Evolutionary conservation across 345 rosid genomes (phyloP), one percentile per base, ranked within the genome.

Genomic region (Heritiera littoralis): DNA sequence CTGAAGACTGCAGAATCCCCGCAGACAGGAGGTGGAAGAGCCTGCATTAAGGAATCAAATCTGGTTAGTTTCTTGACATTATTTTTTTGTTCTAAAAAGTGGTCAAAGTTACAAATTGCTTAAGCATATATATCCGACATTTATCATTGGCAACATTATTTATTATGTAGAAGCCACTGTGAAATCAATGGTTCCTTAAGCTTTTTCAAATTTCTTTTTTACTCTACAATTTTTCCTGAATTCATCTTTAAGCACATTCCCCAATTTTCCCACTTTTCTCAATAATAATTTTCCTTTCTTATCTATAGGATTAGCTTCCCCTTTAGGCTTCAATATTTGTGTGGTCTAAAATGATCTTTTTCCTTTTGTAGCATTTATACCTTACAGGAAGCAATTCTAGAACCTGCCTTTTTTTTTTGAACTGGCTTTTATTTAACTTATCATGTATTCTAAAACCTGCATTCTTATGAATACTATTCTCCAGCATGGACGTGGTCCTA

Each of bases 401-500:
- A 23, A 23, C 28, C 28, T 23, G 28, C 28, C 28, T 23, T 23
- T 23, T 23, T 23, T 23, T 23, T 23, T 23, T 23, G 28, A 23
- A 23, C 28, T 23, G 28, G 28, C 28, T 23, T 23, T 23, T 23
- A 35, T 9, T 6, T 46, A 48, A 9, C 40, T 51, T 12, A 48
- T 23, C 32, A 76, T 13, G 13, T 35, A 15, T 30, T 60, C 74
- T 71, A 60, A 56, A 4, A 73, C 59, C 56, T 60, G 70, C n/a
- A 71, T 72, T 66, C n/a, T 65, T 64, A 23, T 65, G 70, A 74
- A 76, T 77, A 0, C 79, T 64, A 7, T 66, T 59, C 79, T 79
- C n/a, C 89, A 91, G 98, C 85, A 83, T 43, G 85, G 80, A 74
- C 84, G 71, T 0, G 89, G 87, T 7, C 43, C 87, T 0, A 89